Base-by-base conservation (phyloP, 2,329 filamentous ascomycete genomes). In the Hypoxylon sp. region DNA sequence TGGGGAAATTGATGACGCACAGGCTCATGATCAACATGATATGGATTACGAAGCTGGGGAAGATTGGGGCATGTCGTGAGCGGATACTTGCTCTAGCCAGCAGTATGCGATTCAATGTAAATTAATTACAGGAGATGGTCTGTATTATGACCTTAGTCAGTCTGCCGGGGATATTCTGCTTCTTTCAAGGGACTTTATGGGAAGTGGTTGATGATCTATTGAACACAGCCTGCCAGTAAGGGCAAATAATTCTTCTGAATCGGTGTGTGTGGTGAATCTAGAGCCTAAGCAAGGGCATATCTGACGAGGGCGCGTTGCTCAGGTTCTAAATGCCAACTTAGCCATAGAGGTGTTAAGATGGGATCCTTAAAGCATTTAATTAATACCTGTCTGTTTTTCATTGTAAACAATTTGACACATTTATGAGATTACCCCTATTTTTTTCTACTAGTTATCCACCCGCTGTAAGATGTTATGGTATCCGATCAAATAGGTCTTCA, bases 31-130 rank as follows among this genome's bases (percentile, higher is more conserved):
- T 31, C 74, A 78, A 52, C 72, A 75, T 29, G 77, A 79, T 44
- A 79, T 79, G 77, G 77, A 79, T 57, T 79, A 78, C 35, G 77
- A 79, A 35, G 74, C 69, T 11, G 76, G 74, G 11, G 73, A 74
- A 17, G 73, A 74, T 33, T 76, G 74, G 74, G 72, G 68, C 13
- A 71, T 74, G 22, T 70, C 73, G 5, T 74, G 60, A 55, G 71
- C 52, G 24, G 53, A 35, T 26, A 39, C 58, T 35, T 24, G 59
- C 9, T 31, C 29, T 52, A 19, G 24, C 46, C 11, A 26, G 17
- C 13, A 13, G 19, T 33, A 29, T 14, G 9, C 54, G 5, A 2
- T 5, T 11, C 11, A 26, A 9, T 46, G 48, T 58, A 52, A 50
- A 59, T 17, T 59, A 54, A 14, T 44, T 26, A 33, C 10, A 35